Conservation (phyloP, 495 filamentous ascomycete genomes). For the Oidiodendron maius region DNA sequence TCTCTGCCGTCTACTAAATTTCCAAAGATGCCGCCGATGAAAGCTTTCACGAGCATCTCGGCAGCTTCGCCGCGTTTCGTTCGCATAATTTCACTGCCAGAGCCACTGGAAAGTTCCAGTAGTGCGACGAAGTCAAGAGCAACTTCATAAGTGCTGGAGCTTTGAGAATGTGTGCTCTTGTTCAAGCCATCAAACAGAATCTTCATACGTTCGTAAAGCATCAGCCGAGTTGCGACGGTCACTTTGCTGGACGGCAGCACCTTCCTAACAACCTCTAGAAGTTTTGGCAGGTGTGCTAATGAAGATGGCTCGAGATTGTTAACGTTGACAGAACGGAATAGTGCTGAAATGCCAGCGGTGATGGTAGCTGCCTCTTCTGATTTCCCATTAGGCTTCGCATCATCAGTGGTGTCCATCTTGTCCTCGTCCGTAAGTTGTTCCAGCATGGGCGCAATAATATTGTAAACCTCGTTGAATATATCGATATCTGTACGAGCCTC, state of each 20-base stretch:
- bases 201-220: conserved; percentile 20
- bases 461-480: conserved; percentile 57
- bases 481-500: conserved; percentile 57
- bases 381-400: conserved; percentile 31
- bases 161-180: conserved; percentile 12
- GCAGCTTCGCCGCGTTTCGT: conserved; percentile 22
- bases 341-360: conserved; percentile 17
- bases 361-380: conserved; percentile 17
- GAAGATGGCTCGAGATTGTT: conserved; percentile 14
- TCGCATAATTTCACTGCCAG: conserved; percentile 19
- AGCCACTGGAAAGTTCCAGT: conserved; percentile 18
- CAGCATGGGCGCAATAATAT: conserved; percentile 53
- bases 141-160: conserved; percentile 12
- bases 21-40: conserved; percentile 18
- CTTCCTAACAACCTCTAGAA: conserved; percentile 11
- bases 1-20: conserved; percentile 10
- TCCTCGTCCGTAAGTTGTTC: conserved; percentile 48
- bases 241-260: conserved; percentile 13
- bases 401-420: conserved; percentile 62
- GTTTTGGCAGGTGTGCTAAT: conserved; percentile 9
- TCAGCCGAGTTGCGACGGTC: conserved; percentile 12
- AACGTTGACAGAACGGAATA: conserved; percentile 22
- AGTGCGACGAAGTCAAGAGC: conserved; percentile 15
- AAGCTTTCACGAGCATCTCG: conserved; percentile 13
- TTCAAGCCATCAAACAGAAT: conserved; percentile 19